Evolutionary conservation across 768 basidiomycete genomes (phyloP), one percentile per base, ranked within the genome.

Genomic region (Gautieria morchelliformis): DNA sequence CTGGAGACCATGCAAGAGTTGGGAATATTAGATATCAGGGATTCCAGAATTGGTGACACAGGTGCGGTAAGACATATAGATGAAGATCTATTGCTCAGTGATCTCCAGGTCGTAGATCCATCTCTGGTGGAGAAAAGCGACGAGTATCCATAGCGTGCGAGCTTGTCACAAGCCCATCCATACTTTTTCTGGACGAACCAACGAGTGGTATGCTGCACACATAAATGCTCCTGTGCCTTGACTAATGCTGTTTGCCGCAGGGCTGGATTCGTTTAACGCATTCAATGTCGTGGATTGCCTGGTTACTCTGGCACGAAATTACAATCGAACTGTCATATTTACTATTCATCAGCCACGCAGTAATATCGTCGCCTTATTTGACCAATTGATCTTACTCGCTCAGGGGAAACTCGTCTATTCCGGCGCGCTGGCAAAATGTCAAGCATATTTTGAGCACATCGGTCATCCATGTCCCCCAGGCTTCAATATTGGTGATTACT

Each of bases 291-390:
- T 99, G 37, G 93, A 94, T 42, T 84, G 86, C 37, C 78, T 99
- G 22, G 86, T 87, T 1, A 84, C 87, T 15, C 79, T 98, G 22
- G 92, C 94, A 4, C 75, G 82, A 30, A 82, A 87, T 63, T 98
- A 93, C 70, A 92, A 94, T 62, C 85, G 95, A 35, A 98, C 94
- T 0, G 91, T 98, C 52, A 78, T 98, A 58, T 96, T 98, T 73
- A 98, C 95, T 0, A 98, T 99, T 57, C 96, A 99, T 65, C 96
- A 98, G 69, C 96, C 95, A 14, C 85, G 95, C 52, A 93, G 91
- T 68, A 97, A 97, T 70, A 98, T 99, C 63, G 94, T 98, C 14
- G 85, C 92, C 0, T 74, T 99, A 12, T 98, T 99, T 63, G 95
- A 99, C 67, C 86, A 94, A 60, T 77, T 99, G 32, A 70, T 98